Evolutionary conservation across 2,329 filamentous ascomycete genomes (phyloP), one percentile per base, ranked within the genome.

Genomic region (Xylaria sp.): DNA sequence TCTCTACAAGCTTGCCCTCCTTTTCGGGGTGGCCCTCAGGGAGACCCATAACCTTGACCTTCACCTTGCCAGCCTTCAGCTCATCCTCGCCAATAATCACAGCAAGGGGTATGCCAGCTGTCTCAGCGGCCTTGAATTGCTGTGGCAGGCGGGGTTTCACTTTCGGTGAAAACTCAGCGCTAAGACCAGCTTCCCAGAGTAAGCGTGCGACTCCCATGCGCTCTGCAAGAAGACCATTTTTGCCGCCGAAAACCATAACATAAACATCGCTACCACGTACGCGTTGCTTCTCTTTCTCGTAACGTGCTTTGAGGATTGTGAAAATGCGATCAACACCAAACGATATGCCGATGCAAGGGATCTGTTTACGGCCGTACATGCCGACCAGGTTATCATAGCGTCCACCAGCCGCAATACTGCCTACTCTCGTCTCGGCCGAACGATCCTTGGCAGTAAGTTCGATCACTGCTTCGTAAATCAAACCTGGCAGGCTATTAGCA

Each of bases 11-110:
- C 51, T 94, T 87, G 59, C 94, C 95, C 69, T 97, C 92, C 84
- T 98, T 97, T 80, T 97, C 93, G 0, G 94, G 91, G 85, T 98
- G 92, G 32, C 90, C 93, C 50, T 96, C 91, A 55, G 94, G 90
- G 83, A 94, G 77, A 61, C 79, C 84, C 80, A 86, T 82, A 87
- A 84, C 90, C 89, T 98, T 98, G 79, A 98, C 87, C 82, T 92
- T 93, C 74, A 97, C 91, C 80, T 97, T 91, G 63, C 94, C 94
- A 32, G 89, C 86, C 69, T 90, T 91, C 50, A 97, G 84, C 82
- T 98, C 95, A 65, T 97, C 94, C 76, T 98, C 93, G 54, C 95
- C 95, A 0, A 99, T 86, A 75, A 98, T 96, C 58, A 98, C 87
- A 8, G 91, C 93, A 77, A 97, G 92, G 0, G 95, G 95, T 23